phyloP scores from a whole-genome alignment of 1,284 basidiomycete genomes.

The Jaminaea rosea region DNA sequence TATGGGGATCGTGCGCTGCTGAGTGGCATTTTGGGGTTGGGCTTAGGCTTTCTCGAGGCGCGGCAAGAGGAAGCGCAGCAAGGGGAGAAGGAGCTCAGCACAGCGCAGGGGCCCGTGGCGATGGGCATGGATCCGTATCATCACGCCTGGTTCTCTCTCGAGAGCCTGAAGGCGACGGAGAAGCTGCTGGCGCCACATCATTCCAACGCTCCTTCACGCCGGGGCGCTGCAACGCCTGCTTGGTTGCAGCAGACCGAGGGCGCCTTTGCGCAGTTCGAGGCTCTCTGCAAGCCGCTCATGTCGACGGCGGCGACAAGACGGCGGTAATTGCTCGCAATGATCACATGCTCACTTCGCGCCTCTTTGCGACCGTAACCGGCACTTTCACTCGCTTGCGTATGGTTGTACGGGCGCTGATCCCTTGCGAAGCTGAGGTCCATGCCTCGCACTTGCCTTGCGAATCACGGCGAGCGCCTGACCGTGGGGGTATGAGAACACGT shows the following conservation, averaged over 20 bases:
- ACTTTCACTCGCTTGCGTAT: no score
- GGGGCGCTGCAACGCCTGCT: background rate
- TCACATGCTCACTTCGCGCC: no score
- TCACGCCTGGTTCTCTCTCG: background rate
- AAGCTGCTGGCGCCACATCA: background rate
- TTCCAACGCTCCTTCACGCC: background rate
- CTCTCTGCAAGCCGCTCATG: background rate
- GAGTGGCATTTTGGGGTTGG: no score
- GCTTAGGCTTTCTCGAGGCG: no score
- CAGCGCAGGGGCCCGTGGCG: background rate
- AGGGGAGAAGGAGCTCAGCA: background rate
- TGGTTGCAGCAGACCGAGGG: background rate
- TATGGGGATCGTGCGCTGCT: constrained; percentile 74
- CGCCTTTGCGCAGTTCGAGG: background rate
- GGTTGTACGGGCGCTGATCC: no score
- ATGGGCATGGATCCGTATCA: background rate
- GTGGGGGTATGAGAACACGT: no score
- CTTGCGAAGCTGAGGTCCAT: no score
- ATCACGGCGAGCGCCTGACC: no score
- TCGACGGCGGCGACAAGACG: no score
- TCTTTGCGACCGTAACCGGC: no score
- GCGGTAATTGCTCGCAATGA: no score
- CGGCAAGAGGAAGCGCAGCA: background rate
- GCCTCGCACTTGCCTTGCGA: no score
- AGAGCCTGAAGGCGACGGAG: background rate